Percentiles rank a stretch among this genome's conserved stretches.
Evolutionary conservation across 768 basidiomycete genomes (phyloP).

Genomic region (Leccinum subgranulosum): DNA sequence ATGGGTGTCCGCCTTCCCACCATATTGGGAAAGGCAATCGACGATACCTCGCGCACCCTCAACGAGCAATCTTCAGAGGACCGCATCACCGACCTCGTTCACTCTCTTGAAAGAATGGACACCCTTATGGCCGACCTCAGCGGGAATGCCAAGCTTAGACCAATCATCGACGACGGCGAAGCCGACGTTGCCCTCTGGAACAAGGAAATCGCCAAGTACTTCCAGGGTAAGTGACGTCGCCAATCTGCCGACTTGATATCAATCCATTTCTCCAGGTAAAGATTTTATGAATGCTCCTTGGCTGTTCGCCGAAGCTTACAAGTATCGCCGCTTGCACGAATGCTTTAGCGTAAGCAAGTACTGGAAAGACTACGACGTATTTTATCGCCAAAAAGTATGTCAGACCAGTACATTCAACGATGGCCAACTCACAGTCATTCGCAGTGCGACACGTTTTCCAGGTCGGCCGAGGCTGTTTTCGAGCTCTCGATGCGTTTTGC

Average conservation of each 20-base stretch:
- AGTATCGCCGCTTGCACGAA: conserved; percentile 87
- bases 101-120: conserved; percentile 88
- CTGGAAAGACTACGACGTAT: conserved; percentile 91
- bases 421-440: conserved; percentile 5
- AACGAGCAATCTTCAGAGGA: conserved; percentile 86
- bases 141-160: conserved; percentile 77
- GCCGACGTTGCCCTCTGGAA: conserved; percentile 96
- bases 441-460: conserved; percentile 92
- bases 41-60: conserved; percentile 84
- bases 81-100: conserved; percentile 75
- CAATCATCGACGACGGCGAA: conserved; percentile 87
- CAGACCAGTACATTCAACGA: neutral
- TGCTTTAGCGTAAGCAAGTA: conserved; percentile 90
- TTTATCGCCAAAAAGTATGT: conserved; percentile 87
- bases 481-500: conserved; percentile 91
- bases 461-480: conserved; percentile 89
- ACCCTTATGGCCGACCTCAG: conserved; percentile 85
- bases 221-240: conserved; percentile 58
- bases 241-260: neutral
- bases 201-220: conserved; percentile 93
- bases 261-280: conserved; percentile 47
- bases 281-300: conserved; percentile 96
- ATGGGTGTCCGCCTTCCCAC: conserved; percentile 97
- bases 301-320: conserved; percentile 95
- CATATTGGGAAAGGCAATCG: conserved; percentile 93